Evolutionary conservation across 106 monocot genomes (phyloP), one percentile per base, ranked within the genome.

Genomic region (Phalaenopsis aphrodite): DNA sequence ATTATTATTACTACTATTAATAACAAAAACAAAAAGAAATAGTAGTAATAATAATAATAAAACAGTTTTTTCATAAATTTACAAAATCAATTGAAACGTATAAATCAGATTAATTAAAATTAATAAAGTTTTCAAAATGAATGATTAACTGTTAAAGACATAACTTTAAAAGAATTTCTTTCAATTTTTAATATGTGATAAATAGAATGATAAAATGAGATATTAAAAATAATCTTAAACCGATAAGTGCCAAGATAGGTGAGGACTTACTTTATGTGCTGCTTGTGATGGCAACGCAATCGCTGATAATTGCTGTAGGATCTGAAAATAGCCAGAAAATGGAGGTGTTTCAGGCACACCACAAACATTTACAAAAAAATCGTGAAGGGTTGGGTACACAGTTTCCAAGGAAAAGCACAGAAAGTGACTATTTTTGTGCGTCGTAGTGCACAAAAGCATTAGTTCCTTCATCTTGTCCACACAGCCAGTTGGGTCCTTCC

Each of bases 401-500:
- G 55, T 39, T n/a, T 84, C 78, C 87, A 99, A 72, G 47, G 83
- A 58, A 42, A 72, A 80, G 78, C 79, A 88, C 19, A 79, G 87
- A 68, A 78, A 2, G 41, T 55, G 47, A 46, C 23, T 69, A 15
- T 8, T 85, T 41, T 79, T 61, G 16, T 78, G 78, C 8, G 46
- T 4, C 36, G 80, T 78, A 69, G 77, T 66, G 75, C 74, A 47
- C 1, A 65, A 17, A 77, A 24, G 49, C 6, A 78, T 21, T 52
- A 82, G 64, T 75, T 93, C 87, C 81, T 88, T 86, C 55, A 79
- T 82, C 81, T 83, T 81, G 43, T 91, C 89, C 48, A 91, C 77
- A 81, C 94, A 99, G 65, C 98, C 94, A 84, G 94, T 88, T 61
- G 98, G 93, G 73, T 99, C 98, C 76, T 87, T 79, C 98, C 98